Conservation (phyloP, 345 rosid species). For the Aquilaria sinensis region DNA sequence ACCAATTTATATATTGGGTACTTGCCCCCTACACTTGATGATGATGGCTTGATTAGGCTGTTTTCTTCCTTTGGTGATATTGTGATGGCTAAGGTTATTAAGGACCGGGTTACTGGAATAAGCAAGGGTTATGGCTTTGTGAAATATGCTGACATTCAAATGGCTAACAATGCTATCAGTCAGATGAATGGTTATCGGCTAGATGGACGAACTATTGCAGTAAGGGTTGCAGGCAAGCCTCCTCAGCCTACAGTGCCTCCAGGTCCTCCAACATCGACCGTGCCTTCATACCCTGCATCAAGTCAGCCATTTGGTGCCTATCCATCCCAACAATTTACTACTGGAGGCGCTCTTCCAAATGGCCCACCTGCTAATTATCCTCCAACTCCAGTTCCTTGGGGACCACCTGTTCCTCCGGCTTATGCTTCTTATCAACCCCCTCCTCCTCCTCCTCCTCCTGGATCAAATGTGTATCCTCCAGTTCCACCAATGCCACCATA, state of each 20-base stretch:
- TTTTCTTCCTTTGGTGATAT: conserved; percentile 89
- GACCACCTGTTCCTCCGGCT: conserved; percentile 71
- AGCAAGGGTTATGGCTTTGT: conserved; percentile 97
- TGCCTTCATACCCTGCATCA: conserved; percentile 59
- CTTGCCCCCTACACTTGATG: conserved; percentile 84
- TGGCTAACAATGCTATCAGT: conserved; percentile 80
- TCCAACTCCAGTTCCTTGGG: conserved; percentile 83
- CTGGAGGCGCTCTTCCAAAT: conserved; percentile 67
- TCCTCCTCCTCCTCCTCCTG: conserved; percentile 79
- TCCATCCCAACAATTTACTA: conserved; percentile 69
- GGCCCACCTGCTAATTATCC: conserved; percentile 47
- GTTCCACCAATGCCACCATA: conserved; percentile 83
- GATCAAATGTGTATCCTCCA: conserved; percentile 57
- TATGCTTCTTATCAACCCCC: conserved; percentile 65
- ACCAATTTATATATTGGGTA: conserved; percentile 91
- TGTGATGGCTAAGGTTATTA: conserved; percentile 96
- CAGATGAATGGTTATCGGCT: conserved; percentile 83
- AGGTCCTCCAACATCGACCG: conserved; percentile 54
- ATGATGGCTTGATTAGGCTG: conserved; percentile 74
- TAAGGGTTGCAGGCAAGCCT: conserved; percentile 94
- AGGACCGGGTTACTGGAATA: conserved; percentile 67
- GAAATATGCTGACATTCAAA: conserved; percentile 78
- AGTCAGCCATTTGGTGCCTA: conserved; percentile 61
- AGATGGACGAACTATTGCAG: conserved; percentile 87
- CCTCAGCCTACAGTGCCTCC: conserved; percentile 82